Evolutionary conservation across 2,329 filamentous ascomycete species (phyloP), one percentile per base, ranked within the genome.

Genomic region (Xylariaceae sp.): DNA sequence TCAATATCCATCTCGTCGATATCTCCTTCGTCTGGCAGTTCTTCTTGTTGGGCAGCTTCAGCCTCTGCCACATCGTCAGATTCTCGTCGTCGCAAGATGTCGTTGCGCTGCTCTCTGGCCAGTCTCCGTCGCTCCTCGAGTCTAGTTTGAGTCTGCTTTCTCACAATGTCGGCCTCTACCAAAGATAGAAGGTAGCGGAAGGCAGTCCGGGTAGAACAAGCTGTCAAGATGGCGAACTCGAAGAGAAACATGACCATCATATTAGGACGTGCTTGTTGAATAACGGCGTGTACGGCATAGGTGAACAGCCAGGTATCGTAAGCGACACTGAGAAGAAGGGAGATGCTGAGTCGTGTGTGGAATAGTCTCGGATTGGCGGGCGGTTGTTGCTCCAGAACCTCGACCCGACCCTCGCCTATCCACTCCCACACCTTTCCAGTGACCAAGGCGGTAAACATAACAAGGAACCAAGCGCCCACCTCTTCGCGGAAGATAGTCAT

Each of bases 211-310:
- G 87, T 80, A 1, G 94, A 96, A 48, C 87, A 88, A 8, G 96
- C 88, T 2, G 87, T 82, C 58, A 98, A 78, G 39, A 99, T 87
- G 33, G 94, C 93, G 71, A 98, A 98, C 74, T 99, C 95, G 67
- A 99, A 99, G 5, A 96, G 87, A 70, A 99, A 99, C 92, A 99
- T 98, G 62, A 99, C 92, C 92, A 98, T 99, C 90, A 99, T 98
- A 57, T 96, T 95, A 0, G 94, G 92, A n/a, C 90, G 84, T 2
- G 94, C 91, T 71, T 96, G 88, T 56, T 90, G 87, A 46, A 97
- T 87, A 28, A 98, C 93, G 0, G 89, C 91, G 24, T 87, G 85
- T 60, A 96, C 82, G 56, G 90, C 88, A 73, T 96, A 97, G 45
- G 82, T 83, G 63, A 97, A 86, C 76, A 99, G 87, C 71, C 83